Conservation (phyloP, 352 stramenopile species). For the Pythium grandisporangium region DNA sequence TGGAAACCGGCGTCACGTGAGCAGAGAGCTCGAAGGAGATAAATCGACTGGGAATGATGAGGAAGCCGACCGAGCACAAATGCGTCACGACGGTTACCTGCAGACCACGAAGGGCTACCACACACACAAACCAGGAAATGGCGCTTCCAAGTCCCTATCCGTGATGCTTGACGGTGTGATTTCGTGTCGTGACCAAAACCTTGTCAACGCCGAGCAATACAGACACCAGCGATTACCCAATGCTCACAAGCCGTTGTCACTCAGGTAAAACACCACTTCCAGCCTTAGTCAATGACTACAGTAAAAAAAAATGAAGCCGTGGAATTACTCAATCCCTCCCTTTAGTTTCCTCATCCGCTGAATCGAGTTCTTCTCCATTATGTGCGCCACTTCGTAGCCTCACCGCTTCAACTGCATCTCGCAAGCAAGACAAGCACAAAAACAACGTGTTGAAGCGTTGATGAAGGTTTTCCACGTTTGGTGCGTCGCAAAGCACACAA, state of each 20-base stretch:
- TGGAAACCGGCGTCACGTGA: too few species aligned
- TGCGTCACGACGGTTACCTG: constrained; percentile 45
- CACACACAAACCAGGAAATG: constrained; percentile 1
- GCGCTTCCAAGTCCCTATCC: not conserved
- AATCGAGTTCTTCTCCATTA: too few species aligned
- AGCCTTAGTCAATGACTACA: too few species aligned
- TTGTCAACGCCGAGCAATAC: constrained; percentile 12
- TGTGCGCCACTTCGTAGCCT: too few species aligned
- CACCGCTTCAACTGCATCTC: too few species aligned
- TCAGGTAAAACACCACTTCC: too few species aligned
- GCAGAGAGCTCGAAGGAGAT: not conserved
- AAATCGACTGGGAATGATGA: not conserved
- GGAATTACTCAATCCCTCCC: too few species aligned
- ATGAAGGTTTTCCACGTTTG: constrained; percentile 23
- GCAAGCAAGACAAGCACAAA: too few species aligned
- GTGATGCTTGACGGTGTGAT: constrained; percentile 6
- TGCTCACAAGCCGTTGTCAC: too few species aligned
- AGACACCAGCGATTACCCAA: not conserved
- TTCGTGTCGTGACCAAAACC: constrained; percentile 14
- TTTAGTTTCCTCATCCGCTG: too few species aligned
- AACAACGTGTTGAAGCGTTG: constrained; percentile 48
- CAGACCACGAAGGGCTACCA: constrained; percentile 19
- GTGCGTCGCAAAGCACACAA: constrained; percentile 29
- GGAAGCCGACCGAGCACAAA: constrained; percentile 9
- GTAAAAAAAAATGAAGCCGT: too few species aligned